Conservation (phyloP, 495 filamentous ascomycete genomes). For the Penicillium tannophilum region DNA sequence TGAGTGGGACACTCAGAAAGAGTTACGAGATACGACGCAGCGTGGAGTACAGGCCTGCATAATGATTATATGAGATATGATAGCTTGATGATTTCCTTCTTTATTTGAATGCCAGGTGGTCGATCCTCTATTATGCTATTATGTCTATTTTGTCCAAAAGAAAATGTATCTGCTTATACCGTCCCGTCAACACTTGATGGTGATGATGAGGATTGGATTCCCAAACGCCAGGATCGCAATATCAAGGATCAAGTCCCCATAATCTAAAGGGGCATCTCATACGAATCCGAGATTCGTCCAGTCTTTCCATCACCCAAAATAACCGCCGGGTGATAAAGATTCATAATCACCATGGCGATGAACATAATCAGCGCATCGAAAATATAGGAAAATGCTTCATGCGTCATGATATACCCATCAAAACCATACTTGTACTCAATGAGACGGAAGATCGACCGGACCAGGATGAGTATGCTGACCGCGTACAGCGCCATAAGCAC, state of each 20-base stretch:
- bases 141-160: too few relatives aligned
- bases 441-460: constrained; percentile 63
- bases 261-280: constrained; percentile 12
- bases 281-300: constrained; percentile 1
- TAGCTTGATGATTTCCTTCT: too few relatives aligned
- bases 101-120: too few relatives aligned
- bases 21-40: not conserved
- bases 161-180: too few relatives aligned
- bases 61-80: not conserved
- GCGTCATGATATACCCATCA: constrained; percentile 49
- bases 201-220: too few relatives aligned
- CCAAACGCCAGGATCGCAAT: too few relatives aligned
- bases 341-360: constrained; percentile 54
- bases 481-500: constrained; percentile 55
- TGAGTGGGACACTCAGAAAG: constrained; percentile 6
- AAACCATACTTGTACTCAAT: constrained; percentile 63
- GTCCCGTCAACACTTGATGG: too few relatives aligned
- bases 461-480: constrained; percentile 56
- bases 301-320: constrained; percentile 29
- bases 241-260: not conserved
- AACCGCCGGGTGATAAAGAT: constrained; percentile 35
- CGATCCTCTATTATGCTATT: too few relatives aligned
- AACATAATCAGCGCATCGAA: constrained; percentile 66
- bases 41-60: constrained; percentile 18
- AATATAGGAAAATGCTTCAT: constrained; percentile 63